Evolutionary conservation across 176 grass and related monocot species (phyloP), one percentile per base, ranked within the genome.

Genomic region (Bromus sterilis): DNA sequence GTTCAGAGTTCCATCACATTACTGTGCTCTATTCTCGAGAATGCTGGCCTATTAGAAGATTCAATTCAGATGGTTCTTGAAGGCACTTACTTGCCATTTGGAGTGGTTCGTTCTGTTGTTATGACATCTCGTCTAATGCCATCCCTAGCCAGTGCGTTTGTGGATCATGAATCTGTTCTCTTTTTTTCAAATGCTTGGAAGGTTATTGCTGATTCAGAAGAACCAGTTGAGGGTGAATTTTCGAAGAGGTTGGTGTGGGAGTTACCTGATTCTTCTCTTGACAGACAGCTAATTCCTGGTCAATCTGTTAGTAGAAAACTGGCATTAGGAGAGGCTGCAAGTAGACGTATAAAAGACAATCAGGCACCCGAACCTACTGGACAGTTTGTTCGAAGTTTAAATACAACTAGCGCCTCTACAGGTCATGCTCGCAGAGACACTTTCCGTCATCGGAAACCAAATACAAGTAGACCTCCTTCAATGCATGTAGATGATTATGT

Each of bases 401-500:
- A 62, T 78, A 84, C 84, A 83, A 30, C 78, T 24, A 93, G 83
- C 84, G 71, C 25, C 58, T 80, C 86, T 86, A 75, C 84, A 70
- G 92, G 88, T 40, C 92, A 94, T 71, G 82, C 92, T 55, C 90
- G 95, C 16, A 93, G 95, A 85, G 95, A 98, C 75, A 98, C 88
- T 48, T 98, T 98, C 53, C 95, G 95, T 67, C 95, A 95, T 87
- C 76, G 92, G 11, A 98, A 98, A 78, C 95, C 95, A 58, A 98
- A 98, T 66, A 98, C 95, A 74, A 98, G 95, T 76, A 88, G 95
- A 81, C 95, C 95, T 57, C 95, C 95, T 80, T 98, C 95, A 33
- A 98, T 98, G 95, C 95, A 98, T 84, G 95, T 98, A n/a, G 95
- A 98, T 82, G 95, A 98, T 88, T 98, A 98, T 87, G 95, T 98